A percentile compares a stretch with the other conserved stretches of the same genome.
phyloP scores from a whole-genome alignment of 306 rosid species.

The Vigna radiata region DNA sequence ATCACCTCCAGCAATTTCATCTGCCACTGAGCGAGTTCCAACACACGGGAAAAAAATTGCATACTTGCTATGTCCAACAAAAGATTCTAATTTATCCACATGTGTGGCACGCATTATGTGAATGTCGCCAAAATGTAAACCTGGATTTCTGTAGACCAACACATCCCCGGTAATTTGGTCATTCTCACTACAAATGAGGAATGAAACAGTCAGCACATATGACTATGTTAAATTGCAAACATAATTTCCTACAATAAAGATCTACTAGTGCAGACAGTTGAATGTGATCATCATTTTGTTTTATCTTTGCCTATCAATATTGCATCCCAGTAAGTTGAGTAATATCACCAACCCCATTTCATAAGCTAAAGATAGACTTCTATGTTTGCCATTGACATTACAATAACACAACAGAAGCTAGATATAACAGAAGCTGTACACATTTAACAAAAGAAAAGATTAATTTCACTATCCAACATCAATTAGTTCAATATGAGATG shows the following conservation, averaged over 20 bases:
- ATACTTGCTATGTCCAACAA: conserved; percentile 71
- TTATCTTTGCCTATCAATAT: too few relatives aligned
- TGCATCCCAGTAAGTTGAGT: too few relatives aligned
- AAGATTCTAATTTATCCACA: conserved; percentile 55
- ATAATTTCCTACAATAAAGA: not conserved
- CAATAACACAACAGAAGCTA: too few relatives aligned
- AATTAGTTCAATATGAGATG: too few relatives aligned
- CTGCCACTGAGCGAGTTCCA: conserved; percentile 81
- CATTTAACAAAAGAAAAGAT: too few relatives aligned
- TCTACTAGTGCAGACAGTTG: not conserved
- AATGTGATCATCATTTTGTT: too few relatives aligned
- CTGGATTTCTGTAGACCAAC: conserved; percentile 81
- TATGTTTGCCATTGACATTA: too few relatives aligned
- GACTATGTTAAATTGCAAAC: not conserved
- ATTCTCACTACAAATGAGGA: conserved; percentile 51
- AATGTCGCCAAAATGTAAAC: conserved; percentile 84
- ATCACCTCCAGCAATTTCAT: conserved; percentile 90
- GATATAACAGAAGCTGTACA: too few relatives aligned
- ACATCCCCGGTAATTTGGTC: conserved; percentile 78
- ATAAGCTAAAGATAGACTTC: too few relatives aligned
- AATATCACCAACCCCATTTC: too few relatives aligned
- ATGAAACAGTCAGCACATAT: conserved; percentile 19
- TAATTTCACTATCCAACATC: too few relatives aligned
- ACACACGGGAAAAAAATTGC: conserved; percentile 81
- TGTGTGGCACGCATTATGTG: conserved; percentile 66